These are phyloP conservation scores for Scheffersomyces parashehatae DNA, from an alignment of 1,139 yeast species.

Conservation along the genomic window DNA sequence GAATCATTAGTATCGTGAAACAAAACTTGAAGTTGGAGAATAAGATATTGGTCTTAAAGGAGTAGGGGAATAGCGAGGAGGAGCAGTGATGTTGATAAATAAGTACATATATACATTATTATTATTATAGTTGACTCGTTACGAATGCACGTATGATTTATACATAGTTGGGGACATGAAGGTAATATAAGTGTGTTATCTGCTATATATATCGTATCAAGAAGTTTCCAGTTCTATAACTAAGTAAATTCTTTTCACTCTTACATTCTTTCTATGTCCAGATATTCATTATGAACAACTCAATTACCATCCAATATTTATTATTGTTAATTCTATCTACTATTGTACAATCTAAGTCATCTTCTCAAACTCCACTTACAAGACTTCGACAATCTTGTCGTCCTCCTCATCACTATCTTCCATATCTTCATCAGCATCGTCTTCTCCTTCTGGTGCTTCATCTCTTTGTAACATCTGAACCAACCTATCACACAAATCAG, in stretches of 20 bases:
- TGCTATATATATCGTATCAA: too few species aligned
- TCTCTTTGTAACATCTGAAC: constrained; percentile 93
- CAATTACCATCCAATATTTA: too few species aligned
- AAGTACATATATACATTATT: not conserved
- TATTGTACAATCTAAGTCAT: not conserved
- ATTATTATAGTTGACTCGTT: not conserved
- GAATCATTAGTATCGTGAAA: constrained; percentile 68
- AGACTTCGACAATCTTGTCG: constrained; percentile 54
- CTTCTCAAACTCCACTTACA: constrained; percentile 20
- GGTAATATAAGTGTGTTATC: too few species aligned
- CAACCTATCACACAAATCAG: constrained; percentile 68
- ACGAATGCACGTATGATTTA: not conserved
- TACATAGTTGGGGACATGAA: too few species aligned
- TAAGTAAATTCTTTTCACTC: too few species aligned
- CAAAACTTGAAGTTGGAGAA: constrained; percentile 68
- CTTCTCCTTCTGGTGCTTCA: constrained; percentile 52
- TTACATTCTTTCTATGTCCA: too few species aligned
- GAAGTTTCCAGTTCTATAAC: too few species aligned
- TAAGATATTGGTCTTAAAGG: constrained; percentile 64
- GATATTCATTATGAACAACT: too few species aligned
- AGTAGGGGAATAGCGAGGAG: constrained; percentile 10
- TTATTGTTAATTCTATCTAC: too few species aligned
- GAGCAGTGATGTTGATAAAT: not conserved
- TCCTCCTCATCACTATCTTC: constrained; percentile 34
- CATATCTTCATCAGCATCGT: constrained; percentile 22